Evolutionary conservation across 345 rosid species (phyloP), one percentile per base, ranked within the genome.

Genomic region (Acer negundo): DNA sequence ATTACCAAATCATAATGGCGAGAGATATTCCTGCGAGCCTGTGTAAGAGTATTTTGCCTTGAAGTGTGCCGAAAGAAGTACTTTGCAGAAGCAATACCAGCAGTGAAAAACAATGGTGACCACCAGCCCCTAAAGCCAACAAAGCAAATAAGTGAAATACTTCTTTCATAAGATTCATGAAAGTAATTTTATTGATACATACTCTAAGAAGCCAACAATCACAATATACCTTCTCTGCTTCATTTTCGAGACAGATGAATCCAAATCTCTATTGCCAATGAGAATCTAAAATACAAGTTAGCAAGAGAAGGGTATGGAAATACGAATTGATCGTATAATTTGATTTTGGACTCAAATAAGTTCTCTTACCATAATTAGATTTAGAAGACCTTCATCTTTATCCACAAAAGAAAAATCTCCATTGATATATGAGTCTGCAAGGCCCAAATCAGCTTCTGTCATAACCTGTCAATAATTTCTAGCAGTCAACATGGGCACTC

Each of bases 401-500:
- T 94, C 87, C 0, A 91, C 93, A 31, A 91, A 91, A 69, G 96
- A 89, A 76, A 91, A 90, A 82, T 93, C 95, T 20, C 94, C 93
- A 69, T 90, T 89, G 70, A 92, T 87, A 75, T 87, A 94, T 35
- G 96, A 90, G 84, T 94, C 96, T 42, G 97, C 98, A 3, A 94
- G 86, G 74, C 98, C 98, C 84, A 94, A 75, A 88, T 94, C 98
- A n/a, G 93, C 97, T 79, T 87, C 89, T 71, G 97, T 90, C 92
- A 89, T 90, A 73, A 94, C 92, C 98, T 94, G 82, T 62, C 23
- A 76, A 65, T 59, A 15, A 31, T 16, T 35, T 63, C 51, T 22
- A 6, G 67, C 40, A 16, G 19, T 55, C 42, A 69, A 77, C 66
- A 81, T 53, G 40, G 53, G 65, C 26, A 71, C 4, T 22, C 38